Percentiles rank a stretch among this genome's conserved stretches.
Conservation (phyloP, 169 alveolate genomes). For the Plasmodium cynomolgi region DNA sequence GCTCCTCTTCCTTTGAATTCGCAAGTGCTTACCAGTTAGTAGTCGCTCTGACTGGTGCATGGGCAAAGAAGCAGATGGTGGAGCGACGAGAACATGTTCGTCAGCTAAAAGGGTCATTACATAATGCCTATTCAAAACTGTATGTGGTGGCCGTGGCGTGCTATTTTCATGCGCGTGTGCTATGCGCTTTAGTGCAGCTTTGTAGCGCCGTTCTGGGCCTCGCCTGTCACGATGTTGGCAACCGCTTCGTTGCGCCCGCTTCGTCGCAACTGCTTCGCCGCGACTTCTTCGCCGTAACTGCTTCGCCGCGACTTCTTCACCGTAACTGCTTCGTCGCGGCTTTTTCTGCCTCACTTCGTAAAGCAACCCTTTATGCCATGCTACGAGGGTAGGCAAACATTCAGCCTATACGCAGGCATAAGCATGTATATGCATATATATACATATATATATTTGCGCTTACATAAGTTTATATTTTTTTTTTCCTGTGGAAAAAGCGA, state of each 20-base stretch:
- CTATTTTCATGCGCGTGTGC: neutral
- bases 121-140: neutral
- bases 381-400: neutral
- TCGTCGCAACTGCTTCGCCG: neutral
- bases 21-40: neutral
- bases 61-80: neutral
- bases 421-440: neutral
- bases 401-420: neutral
- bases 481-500: neutral
- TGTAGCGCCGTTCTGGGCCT: neutral
- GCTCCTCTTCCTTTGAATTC: neutral
- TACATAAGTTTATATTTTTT: neutral
- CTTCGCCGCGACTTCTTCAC: neutral
- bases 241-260: neutral
- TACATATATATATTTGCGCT: neutral
- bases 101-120: neutral
- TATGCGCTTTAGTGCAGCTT: neutral
- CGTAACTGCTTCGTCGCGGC: neutral
- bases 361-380: neutral
- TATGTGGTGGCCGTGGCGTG: neutral
- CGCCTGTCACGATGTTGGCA: too few species aligned
- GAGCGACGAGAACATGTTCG: neutral
- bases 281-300: too few species aligned
- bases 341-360: neutral
- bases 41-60: neutral